Conservation (phyloP, 768 basidiomycete genomes). For the Calocybe indica region DNA sequence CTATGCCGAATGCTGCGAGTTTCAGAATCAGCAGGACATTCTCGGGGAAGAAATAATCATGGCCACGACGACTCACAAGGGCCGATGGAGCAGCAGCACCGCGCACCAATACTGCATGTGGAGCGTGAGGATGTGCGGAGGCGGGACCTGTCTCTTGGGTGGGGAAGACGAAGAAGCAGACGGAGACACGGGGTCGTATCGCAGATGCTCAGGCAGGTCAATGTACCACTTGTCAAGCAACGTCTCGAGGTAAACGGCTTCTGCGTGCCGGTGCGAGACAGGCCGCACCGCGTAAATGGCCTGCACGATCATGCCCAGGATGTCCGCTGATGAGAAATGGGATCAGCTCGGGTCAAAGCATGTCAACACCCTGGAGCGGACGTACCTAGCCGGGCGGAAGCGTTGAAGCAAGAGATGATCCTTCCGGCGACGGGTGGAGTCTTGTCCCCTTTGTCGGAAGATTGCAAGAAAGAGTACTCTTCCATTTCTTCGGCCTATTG, state of each 20-base stretch:
- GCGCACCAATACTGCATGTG: slow-evolving; percentile 89
- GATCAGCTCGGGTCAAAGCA: slow-evolving; percentile 3
- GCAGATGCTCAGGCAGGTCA: slow-evolving; percentile 62
- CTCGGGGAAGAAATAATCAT: not conserved
- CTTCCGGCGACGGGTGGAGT: slow-evolving; percentile 36
- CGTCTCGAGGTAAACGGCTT: slow-evolving; percentile 53
- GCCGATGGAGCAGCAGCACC: slow-evolving; percentile 66
- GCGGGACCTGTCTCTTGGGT: slow-evolving; percentile 34
- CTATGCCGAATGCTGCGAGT: slow-evolving; percentile 33
- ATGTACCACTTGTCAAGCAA: slow-evolving; percentile 71
- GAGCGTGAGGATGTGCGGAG: slow-evolving; percentile 64
- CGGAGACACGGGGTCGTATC: slow-evolving; percentile 46
- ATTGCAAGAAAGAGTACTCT: slow-evolving; percentile 33
- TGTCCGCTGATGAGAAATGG: slow-evolving; percentile 41
- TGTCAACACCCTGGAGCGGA: not conserved
- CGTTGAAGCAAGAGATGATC: slow-evolving; percentile 71
- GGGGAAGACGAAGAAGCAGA: too few species aligned
- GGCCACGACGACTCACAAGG: slow-evolving; percentile 50
- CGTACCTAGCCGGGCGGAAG: slow-evolving; percentile 68
- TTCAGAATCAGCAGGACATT: slow-evolving; percentile 7
- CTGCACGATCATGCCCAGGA: slow-evolving; percentile 65
- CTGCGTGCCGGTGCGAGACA: slow-evolving; percentile 47
- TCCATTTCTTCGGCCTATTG: slow-evolving; percentile 62
- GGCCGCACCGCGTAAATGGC: slow-evolving; percentile 64
- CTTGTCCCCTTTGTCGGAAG: slow-evolving; percentile 18